A percentile compares a stretch with the other conserved stretches of the same genome.
Evolutionary conservation across 768 basidiomycete species (phyloP).

Genomic region (Terana coerulea): DNA sequence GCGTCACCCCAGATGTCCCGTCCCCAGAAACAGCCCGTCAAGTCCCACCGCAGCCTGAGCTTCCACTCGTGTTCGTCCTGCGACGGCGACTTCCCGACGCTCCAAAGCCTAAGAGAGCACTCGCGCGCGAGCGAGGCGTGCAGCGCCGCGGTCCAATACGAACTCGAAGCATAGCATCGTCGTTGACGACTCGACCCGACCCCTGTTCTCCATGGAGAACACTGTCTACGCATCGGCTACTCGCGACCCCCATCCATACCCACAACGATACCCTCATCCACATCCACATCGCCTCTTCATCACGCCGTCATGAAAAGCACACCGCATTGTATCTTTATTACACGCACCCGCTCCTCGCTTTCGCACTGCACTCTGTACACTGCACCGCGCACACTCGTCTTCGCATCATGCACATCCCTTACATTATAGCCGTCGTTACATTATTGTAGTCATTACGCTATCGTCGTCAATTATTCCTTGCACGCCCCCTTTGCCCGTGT

Average conservation of each 20-base stretch:
- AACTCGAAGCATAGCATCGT: constrained; percentile 48
- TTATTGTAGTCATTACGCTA: too few species aligned
- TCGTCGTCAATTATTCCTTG: too few species aligned
- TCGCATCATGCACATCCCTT: too few species aligned
- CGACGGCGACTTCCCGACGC: constrained; percentile 60
- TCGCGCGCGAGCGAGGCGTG: constrained; percentile 67
- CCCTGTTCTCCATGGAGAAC: too few species aligned
- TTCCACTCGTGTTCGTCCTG: constrained; percentile 73
- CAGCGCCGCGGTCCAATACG: constrained; percentile 69
- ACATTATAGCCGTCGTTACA: too few species aligned
- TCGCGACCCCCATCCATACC: constrained; percentile 8
- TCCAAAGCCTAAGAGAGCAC: constrained; percentile 58
- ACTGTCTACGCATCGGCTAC: background rate
- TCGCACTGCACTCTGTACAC: too few species aligned
- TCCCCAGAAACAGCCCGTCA: constrained; percentile 2
- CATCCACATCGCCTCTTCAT: too few species aligned
- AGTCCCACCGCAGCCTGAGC: constrained; percentile 35
- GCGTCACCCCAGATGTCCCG: constrained; percentile 17
- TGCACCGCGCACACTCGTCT: too few species aligned
- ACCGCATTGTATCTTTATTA: background rate
- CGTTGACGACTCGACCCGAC: too few species aligned
- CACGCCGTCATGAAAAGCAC: too few species aligned
- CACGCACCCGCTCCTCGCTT: too few species aligned
- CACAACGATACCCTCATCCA: constrained; percentile 10
- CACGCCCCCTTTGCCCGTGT: too few species aligned